Conservation (phyloP, 2,329 filamentous ascomycete genomes). For the Paraconiothyrium brasiliense region DNA sequence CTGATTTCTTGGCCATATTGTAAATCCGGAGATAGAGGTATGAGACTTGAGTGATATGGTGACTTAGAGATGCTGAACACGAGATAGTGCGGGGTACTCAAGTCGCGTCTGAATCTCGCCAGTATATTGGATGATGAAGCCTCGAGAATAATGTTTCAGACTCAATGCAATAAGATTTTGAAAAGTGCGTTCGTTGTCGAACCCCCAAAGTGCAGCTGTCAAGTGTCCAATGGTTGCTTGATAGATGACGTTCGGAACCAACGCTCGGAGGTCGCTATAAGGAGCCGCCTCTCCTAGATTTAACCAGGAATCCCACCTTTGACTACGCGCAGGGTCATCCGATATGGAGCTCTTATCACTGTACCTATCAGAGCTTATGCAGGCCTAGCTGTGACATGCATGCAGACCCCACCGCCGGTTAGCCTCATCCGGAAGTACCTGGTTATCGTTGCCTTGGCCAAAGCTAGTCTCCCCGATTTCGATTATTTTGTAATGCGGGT, state of each 20-base stretch:
- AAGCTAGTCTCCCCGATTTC: not conserved
- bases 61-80: not conserved
- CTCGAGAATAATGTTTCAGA: not conserved
- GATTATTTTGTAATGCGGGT: not conserved
- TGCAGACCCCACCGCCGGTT: slow-evolving; percentile 18
- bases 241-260: not conserved
- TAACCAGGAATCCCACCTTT: slow-evolving; percentile 26
- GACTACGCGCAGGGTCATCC: slow-evolving; percentile 15
- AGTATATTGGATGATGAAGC: not conserved
- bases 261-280: not conserved
- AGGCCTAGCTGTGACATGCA: slow-evolving; percentile 11
- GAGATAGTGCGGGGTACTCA: not conserved
- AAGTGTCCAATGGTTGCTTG: slow-evolving; percentile 1
- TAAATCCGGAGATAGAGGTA: too few relatives aligned
- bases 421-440: slow-evolving; percentile 11
- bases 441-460: not conserved
- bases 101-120: not conserved
- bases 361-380: slow-evolving; percentile 20
- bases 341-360: slow-evolving; percentile 17
- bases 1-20: slow-evolving; percentile 26
- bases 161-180: too few relatives aligned
- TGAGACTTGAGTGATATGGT: not conserved
- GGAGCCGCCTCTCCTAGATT: slow-evolving; percentile 2
- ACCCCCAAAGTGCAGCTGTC: not conserved
- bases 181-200: not conserved